phyloP scores from a whole-genome alignment of 345 rosid genomes.

The Anacardium occidentale region DNA sequence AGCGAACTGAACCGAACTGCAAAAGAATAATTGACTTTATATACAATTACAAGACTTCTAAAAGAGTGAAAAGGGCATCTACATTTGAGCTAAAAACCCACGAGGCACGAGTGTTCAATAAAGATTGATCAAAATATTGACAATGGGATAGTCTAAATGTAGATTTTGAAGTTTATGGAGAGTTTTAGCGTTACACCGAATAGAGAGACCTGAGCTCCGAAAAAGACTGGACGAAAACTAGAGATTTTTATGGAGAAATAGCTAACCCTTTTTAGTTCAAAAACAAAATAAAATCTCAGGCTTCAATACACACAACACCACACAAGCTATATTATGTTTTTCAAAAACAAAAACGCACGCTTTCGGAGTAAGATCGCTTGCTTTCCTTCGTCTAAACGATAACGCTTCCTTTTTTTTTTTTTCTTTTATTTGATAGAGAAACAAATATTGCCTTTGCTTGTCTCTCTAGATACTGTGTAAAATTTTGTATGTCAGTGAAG shows the following conservation, averaged over 20 bases:
- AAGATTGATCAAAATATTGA: conserved; percentile 21
- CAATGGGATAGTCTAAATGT: conserved; percentile 27
- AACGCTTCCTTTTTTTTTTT: neutral
- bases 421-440: neutral
- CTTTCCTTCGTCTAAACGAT: conserved; percentile 12
- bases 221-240: conserved; percentile 28
- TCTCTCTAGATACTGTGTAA: conserved; percentile 9
- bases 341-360: neutral
- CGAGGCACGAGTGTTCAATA: conserved; percentile 32
- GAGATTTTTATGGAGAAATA: conserved; percentile 28
- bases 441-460: neutral
- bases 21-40: conserved; percentile 7
- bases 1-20: conserved; percentile 29
- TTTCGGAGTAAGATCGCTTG: neutral
- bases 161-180: conserved; percentile 24
- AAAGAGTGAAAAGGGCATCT: neutral
- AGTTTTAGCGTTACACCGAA: conserved; percentile 28
- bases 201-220: conserved; percentile 35
- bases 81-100: conserved; percentile 23
- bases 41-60: conserved; percentile 12
- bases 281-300: neutral
- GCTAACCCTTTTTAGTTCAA: conserved; percentile 28
- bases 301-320: neutral
- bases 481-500: neutral
- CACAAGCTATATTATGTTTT: conserved; percentile 5